Evolutionary conservation across 169 alveolate genomes (phyloP), one percentile per base, ranked within the genome.

Genomic region (Plasmodium blacklocki): DNA sequence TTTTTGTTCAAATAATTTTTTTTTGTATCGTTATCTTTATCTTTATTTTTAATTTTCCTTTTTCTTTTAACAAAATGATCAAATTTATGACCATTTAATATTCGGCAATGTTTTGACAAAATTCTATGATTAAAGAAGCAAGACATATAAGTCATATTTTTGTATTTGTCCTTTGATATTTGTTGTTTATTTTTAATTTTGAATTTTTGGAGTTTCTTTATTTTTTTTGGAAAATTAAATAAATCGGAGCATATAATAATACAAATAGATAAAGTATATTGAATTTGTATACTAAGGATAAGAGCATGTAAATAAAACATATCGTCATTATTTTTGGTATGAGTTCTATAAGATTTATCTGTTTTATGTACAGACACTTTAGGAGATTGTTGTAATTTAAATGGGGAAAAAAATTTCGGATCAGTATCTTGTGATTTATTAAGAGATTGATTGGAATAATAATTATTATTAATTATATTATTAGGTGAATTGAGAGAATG

Each of bases 221-320:
- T n/a, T 47, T 83, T 83, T 6, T 18, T 59, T 12, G 85, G 85
- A 60, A 49, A 68, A 8, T 60, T 83, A 50, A 83, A 83, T 21
- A 83, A 58, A 23, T 83, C 91, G 2, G 91, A 72, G 14, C 91
- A 83, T 1, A 83, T 52, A 32, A 83, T 83, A n/a, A 83, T 68
- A 21, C 73, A 68, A 26, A 83, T 73, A 12, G 91, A 83, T 45
- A 83, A 54, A 1, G 85, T 83, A 49, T 83, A 83, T 32, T 83
- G 91, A 52, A 83, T 68, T 52, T 83, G 91, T 83, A 83, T 83
- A 73, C 91, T 83, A 54, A 83, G 58, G 12, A 83, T 29, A 5
- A 83, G 83, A 5, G 91, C 91, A 32, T 83, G 75, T 5, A 83
- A 60, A 47, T 68, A 68, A 72, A 83, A 83, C 83, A 83, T 67